Evolutionary conservation across 192 early-diverging fungal species (phyloP).

Genomic region (Coemansia sp.): DNA sequence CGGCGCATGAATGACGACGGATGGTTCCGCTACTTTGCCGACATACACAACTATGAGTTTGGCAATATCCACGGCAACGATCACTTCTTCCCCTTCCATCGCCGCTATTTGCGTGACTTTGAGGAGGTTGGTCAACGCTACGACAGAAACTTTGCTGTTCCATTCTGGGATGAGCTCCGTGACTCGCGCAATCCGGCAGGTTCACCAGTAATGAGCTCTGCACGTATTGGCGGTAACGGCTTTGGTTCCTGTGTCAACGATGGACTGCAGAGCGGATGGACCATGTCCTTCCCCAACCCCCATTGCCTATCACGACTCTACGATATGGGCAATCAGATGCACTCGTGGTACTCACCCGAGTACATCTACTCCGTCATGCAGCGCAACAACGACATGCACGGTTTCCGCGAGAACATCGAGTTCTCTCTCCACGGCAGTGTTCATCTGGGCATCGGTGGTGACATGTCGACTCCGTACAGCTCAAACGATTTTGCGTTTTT

Average conservation of each 20-base stretch:
- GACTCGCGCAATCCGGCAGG: constrained; percentile 51
- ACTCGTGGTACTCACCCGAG: constrained; percentile 48
- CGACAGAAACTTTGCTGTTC: constrained; percentile 49
- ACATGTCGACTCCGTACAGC: constrained; percentile 53
- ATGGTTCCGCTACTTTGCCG: constrained; percentile 41
- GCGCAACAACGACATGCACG: constrained; percentile 42
- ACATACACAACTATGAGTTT: constrained; percentile 46
- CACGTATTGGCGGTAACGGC: constrained; percentile 41
- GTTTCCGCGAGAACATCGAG: constrained; percentile 51
- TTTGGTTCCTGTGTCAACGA: constrained; percentile 48
- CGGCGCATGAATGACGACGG: constrained; percentile 45
- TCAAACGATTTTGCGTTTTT: constrained; percentile 61
- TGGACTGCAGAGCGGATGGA: constrained; percentile 39
- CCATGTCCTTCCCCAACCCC: constrained; percentile 28
- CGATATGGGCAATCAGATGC: constrained; percentile 35
- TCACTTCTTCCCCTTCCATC: constrained; percentile 57
- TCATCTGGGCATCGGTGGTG: constrained; percentile 52
- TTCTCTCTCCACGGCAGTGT: constrained; percentile 51
- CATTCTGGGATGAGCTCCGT: constrained; percentile 61
- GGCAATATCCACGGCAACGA: constrained; percentile 53
- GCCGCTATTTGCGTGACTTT: constrained; percentile 52
- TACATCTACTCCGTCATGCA: constrained; percentile 49
- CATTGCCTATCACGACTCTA: constrained; percentile 44
- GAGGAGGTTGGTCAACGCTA: constrained; percentile 53
- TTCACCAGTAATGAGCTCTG: constrained; percentile 31